Base-by-base conservation (phyloP, 495 filamentous ascomycete genomes). In the Sabuloglossum arenarium region DNA sequence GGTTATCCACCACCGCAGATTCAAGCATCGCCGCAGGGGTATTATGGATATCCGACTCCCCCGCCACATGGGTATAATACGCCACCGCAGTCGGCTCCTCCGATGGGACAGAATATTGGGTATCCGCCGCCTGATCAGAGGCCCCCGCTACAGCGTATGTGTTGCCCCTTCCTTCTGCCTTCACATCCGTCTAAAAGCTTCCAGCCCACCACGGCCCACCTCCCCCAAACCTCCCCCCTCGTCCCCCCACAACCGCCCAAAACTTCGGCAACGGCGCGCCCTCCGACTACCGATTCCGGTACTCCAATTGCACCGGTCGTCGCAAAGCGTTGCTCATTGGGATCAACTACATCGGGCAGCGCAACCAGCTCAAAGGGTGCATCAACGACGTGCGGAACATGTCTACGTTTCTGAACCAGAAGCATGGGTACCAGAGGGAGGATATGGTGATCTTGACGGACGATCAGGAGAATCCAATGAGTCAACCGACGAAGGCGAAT, bases 391-490 rank as follows among this genome's bases (percentile, higher is more conserved):
- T 95, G 42, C 85, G 88, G 70, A 96, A 97, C 66, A 93, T 98
- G 91, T 91, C 87, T 25, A 73, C 75, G 54, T 98, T 94, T 62
- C 74, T 98, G 53, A 85, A 88, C 64, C 79, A 88, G 63, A 81
- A 86, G 61, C 97, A 93, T 64, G 84, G 86, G 30, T 98, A 97
- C 67, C 84, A 86, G 64, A 77, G 91, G 47, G 91, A 97, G 64
- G 90, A 97, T 67, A 98, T 98, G 91, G 91, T 98, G n/a, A 82
- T 94, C 58, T 74, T 98, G 65, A 97, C 91, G 31, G 91, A 98
- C 64, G 91, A 98, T 64, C 88, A 95, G 68, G 86, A 91, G 66
- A 90, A 94, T 61, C 87, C 88, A 12, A 93, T 94, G 84, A 94
- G 86, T 68, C 88, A 94, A 67, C 91, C 91, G n/a, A 95, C 88